Evolutionary conservation across 2,329 filamentous ascomycete species (phyloP).

Genomic region (Cryphonectria radicalis): DNA sequence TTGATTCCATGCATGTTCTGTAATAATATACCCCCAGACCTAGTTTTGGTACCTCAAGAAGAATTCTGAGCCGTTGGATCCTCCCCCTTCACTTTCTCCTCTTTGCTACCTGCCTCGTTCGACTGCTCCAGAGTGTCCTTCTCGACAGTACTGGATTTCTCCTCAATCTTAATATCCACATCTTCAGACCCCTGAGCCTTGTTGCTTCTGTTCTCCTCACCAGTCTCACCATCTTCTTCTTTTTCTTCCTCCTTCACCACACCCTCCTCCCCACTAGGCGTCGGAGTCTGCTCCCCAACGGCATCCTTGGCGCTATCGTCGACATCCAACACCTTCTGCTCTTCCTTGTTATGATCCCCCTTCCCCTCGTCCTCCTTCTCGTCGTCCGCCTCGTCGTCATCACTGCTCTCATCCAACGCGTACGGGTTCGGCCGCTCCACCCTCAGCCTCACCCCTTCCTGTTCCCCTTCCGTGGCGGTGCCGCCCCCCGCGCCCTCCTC

Average conservation of each 20-base stretch:
- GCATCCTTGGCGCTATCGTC: conserved; percentile 41
- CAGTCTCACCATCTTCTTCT: background rate
- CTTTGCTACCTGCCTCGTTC: conserved; percentile 16
- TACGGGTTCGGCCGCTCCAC: conserved; percentile 36
- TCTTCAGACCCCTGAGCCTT: background rate
- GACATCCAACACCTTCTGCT: conserved; percentile 37
- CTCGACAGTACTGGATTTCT: background rate
- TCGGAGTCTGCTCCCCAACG: conserved; percentile 15
- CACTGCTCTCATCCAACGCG: conserved; percentile 27
- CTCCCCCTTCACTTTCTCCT: conserved; percentile 25
- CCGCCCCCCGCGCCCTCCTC: conserved; percentile 21
- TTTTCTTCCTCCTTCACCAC: conserved; percentile 4
- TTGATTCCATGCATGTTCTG: background rate
- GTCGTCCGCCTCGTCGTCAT: conserved; percentile 39
- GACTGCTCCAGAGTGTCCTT: background rate
- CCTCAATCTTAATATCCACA: background rate
- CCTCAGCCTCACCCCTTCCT: conserved; percentile 35
- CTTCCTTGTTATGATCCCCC: conserved; percentile 20
- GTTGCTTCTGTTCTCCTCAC: background rate
- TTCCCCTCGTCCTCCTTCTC: conserved; percentile 25
- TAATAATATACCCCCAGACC: background rate
- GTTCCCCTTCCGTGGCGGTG: conserved; percentile 18
- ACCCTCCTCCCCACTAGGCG: conserved; percentile 20
- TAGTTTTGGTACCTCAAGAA: background rate
- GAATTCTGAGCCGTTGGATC: conserved; percentile 19